Base-by-base conservation (phyloP, 2,329 filamentous ascomycete species). In the Daldinia eschscholtzii region DNA sequence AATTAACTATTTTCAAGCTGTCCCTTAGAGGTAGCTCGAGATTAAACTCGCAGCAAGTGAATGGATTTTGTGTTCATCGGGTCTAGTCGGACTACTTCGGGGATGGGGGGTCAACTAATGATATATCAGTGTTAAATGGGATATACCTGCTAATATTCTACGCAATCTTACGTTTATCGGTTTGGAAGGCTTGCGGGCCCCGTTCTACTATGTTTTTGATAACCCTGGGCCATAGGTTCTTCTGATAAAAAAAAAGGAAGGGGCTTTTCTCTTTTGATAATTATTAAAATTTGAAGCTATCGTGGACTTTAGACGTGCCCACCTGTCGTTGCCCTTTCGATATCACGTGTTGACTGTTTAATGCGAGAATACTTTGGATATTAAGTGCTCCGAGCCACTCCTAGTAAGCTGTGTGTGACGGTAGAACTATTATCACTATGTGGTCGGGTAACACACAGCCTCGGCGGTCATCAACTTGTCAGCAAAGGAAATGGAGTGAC, bases 311-410 rank as follows among this genome's bases (percentile, higher is more conserved):
- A 20, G 39, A 42, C 41, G 15, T 23, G 15, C 12, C 3, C 28
- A 37, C 35, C 35, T 52, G 41, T 52, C 35, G 44, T 59, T 59
- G 33, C 26, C 23, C 39, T 26, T 28, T 15, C 7, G 30, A 59
- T 62, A 60, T 70, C 64, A 70, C 64, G 64, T 70, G 68, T 63
- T 30, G 20, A 18, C 10, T 10, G 42, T 55, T 33, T 13, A 30
- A 58, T 70, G 68, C 64, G 55, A 65, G 64, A 39, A 18, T 26
- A 53, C 44, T 65, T 53, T 60, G 57, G 61, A 41, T 33, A 57
- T 23, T 10, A 30, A 39, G 9, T 53, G 7, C 46, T 61, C 42
- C 55, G 46, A 52, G 28, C 20, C 57, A 46, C 58, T 53, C 39
- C 15, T 12, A 46, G 28, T 41, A 61, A 50, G 52, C 44, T 62